phyloP scores from a whole-genome alignment of 495 filamentous ascomycete genomes.

The Neurospora sp. region DNA sequence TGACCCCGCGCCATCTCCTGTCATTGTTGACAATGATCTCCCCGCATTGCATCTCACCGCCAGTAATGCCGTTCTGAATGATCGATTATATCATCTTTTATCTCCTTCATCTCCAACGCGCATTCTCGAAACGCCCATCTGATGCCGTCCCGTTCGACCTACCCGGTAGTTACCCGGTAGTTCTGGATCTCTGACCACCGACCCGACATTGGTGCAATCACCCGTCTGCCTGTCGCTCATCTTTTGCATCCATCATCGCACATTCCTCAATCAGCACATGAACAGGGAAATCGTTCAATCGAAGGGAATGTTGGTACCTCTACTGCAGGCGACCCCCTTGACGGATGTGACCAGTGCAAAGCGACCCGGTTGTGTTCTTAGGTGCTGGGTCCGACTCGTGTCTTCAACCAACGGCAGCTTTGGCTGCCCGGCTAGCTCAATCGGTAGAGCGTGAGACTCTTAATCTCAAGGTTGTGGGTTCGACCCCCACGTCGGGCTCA shows the following conservation, averaged over 20 bases:
- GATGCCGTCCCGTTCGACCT: neutral
- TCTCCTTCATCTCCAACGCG: neutral
- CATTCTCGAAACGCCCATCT: neutral
- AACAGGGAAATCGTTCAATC: neutral
- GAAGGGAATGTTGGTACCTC: neutral
- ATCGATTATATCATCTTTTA: neutral
- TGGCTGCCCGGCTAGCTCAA: slow-evolving; percentile 47
- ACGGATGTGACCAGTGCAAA: neutral
- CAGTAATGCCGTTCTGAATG: neutral
- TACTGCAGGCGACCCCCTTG: neutral
- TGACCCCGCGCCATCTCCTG: neutral
- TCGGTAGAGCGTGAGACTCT: slow-evolving; percentile 69
- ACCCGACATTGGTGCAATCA: neutral
- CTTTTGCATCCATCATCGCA: neutral
- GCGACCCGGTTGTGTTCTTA: neutral
- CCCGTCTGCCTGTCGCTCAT: neutral
- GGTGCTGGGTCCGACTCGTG: neutral
- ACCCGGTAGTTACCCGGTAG: neutral
- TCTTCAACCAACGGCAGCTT: neutral
- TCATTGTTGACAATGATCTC: neutral
- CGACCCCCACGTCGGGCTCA: neutral
- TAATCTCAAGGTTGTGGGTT: slow-evolving; percentile 21
- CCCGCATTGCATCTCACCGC: neutral
- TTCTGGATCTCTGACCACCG: neutral
- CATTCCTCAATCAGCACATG: neutral